Evolutionary conservation across 2,329 filamentous ascomycete genomes (phyloP), one percentile per base, ranked within the genome.

Genomic region (Thermomyces lanuginosus): DNA sequence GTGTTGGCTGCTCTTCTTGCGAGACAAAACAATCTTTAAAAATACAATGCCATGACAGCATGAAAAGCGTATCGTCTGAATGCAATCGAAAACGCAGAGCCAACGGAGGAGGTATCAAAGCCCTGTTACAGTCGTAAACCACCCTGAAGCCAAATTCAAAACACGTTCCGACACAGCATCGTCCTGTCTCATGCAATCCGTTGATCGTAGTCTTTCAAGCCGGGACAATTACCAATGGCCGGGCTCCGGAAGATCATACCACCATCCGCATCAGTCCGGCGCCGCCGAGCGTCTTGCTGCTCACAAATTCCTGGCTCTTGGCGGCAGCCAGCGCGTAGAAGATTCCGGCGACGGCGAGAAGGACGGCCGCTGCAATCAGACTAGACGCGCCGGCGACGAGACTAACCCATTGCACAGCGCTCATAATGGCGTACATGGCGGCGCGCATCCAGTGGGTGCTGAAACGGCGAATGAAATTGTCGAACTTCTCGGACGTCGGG

Each of bases 391-490:
- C 50, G 12, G 60, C 45, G 34, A 78, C 64, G 36, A 84, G 60
- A 51, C 81, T 91, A 32, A 92, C 60, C 70, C 80, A 95, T 56
- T 93, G 83, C 23, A 92, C 54, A 26, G 76, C 48, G 42, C 72
- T 78, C 78, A 95, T 86, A 49, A 70, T 58, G 31, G 60, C 57
- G 58, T 98, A 98, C 49, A 92, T 76, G 31, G 63, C 77, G 11
- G 86, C 86, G 56, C 89, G 83, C 75, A 89, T 91, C 63, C 84
- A 95, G 64, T 93, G 95, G 33, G 84, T 92, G 37, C 82, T 82
- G 63, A 98, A 80, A 46, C 71, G 76, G 56, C 86, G 83, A 55
- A 98, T 86, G 51, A 83, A 76, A 39, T 60, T 63, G 54, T 98
- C 89, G 60, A 98, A 98, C 38, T 69, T 73, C 37, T 75, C 57